Conservation (phyloP, 257 asterid genomes). For the Eucommia ulmoides region DNA sequence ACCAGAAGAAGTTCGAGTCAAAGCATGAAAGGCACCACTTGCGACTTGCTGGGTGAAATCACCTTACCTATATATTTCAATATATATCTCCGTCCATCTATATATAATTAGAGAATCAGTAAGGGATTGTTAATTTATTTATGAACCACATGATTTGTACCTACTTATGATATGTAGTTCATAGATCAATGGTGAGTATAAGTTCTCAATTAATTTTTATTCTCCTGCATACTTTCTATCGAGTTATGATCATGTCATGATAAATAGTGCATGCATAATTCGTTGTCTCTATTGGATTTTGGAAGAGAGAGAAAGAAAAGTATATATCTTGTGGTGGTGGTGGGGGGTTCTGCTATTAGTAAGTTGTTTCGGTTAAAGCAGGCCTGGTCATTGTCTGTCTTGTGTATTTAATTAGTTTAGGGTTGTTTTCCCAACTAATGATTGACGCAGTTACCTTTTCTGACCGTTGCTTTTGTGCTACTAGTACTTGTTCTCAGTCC, state of each 20-base stretch:
- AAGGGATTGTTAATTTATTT: too few relatives aligned
- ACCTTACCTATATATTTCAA: background rate
- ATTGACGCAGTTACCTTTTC: background rate
- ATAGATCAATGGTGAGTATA: too few relatives aligned
- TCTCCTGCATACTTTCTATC: too few relatives aligned
- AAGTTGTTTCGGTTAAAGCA: background rate
- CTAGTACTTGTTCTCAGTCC: background rate
- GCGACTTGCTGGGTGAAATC: background rate
- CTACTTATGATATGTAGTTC: too few relatives aligned
- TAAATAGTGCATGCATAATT: background rate
- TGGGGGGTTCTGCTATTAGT: background rate
- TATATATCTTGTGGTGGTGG: too few relatives aligned
- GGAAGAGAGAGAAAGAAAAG: too few relatives aligned
- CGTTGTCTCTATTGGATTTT: background rate
- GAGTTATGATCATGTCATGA: too few relatives aligned
- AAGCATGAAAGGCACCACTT: background rate
- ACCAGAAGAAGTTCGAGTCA: slow-evolving; percentile 19
- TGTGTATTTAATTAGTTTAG: background rate
- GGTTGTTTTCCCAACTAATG: background rate
- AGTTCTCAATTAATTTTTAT: too few relatives aligned
- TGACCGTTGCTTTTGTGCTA: background rate
- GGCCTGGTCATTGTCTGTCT: background rate
- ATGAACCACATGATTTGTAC: too few relatives aligned
- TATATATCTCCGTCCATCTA: too few relatives aligned
- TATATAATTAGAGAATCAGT: too few relatives aligned